These are phyloP conservation scores for Kazachstania psychrophila DNA, from an alignment of 805 yeast species.

Conservation along the genomic window DNA sequence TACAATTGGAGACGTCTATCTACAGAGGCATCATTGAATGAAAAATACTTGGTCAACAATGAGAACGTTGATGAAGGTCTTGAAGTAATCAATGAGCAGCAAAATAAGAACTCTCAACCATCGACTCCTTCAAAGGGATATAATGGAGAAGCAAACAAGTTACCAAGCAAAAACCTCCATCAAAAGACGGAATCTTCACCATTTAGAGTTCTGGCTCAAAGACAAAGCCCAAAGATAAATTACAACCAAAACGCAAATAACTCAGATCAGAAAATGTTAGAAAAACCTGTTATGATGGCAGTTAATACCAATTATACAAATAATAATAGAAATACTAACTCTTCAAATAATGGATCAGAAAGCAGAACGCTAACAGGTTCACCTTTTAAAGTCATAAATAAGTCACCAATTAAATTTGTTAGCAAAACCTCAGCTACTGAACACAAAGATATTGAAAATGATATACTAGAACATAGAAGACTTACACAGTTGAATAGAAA, in stretches of 20 bases:
- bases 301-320: too few species aligned
- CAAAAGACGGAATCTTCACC: background rate
- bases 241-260: too few species aligned
- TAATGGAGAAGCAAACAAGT: background rate
- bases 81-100: background rate
- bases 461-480: background rate
- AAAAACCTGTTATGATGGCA: too few species aligned
- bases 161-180: background rate
- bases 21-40: constrained; percentile 14
- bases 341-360: too few species aligned
- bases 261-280: too few species aligned
- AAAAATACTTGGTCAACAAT: constrained; percentile 5
- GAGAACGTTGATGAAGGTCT: background rate
- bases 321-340: too few species aligned
- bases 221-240: too few species aligned
- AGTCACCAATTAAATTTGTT: constrained; percentile 17
- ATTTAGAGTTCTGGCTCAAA: constrained; percentile 1
- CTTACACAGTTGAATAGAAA: background rate
- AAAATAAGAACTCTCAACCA: background rate
- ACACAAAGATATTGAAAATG: background rate
- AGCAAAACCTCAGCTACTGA: background rate
- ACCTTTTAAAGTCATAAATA: constrained; percentile 16
- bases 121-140: background rate
- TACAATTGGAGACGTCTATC: constrained; percentile 28
- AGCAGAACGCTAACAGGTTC: too few species aligned